A percentile compares a stretch with the other conserved stretches of the same genome.
phyloP scores from a whole-genome alignment of 768 basidiomycete genomes.

The Pleurotus platypus region DNA sequence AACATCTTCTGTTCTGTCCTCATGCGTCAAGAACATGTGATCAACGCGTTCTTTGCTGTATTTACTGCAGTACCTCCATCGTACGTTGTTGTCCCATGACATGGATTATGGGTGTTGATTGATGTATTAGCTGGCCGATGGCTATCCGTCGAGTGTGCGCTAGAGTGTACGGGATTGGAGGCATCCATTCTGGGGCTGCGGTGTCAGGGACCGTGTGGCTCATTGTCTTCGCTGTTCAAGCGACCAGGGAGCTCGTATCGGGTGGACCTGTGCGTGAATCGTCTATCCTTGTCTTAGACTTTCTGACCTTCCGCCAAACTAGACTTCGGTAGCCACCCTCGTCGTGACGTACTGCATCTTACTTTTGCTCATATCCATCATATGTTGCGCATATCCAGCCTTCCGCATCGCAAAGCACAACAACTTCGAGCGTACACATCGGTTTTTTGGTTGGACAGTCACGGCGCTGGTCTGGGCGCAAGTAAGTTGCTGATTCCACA shows the following conservation, averaged over 20 bases:
- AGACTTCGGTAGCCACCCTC: slow-evolving; percentile 29
- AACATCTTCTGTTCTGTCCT: slow-evolving; percentile 42
- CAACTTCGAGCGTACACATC: slow-evolving; percentile 38
- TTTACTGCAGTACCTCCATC: slow-evolving; percentile 34
- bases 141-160: slow-evolving; percentile 44
- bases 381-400: slow-evolving; percentile 35
- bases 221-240: slow-evolving; percentile 41
- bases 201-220: slow-evolving; percentile 52
- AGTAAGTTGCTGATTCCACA: slow-evolving; percentile 18
- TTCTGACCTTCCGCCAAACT: too few relatives aligned
- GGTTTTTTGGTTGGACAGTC: slow-evolving; percentile 42
- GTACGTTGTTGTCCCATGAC: background rate
- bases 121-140: slow-evolving; percentile 25
- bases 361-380: slow-evolving; percentile 28
- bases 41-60: slow-evolving; percentile 48
- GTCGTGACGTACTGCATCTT: slow-evolving; percentile 35
- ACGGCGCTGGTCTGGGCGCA: slow-evolving; percentile 38
- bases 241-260: slow-evolving; percentile 32
- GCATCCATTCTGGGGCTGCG: slow-evolving; percentile 51
- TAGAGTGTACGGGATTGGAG: slow-evolving; percentile 53
- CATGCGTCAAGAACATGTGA: slow-evolving; percentile 48
- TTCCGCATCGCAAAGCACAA: slow-evolving; percentile 35
- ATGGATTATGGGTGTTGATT: background rate
- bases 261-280: slow-evolving; percentile 5
- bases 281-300: background rate